Conservation (phyloP, 805 yeast genomes). For the Clavispora carvajalis region DNA sequence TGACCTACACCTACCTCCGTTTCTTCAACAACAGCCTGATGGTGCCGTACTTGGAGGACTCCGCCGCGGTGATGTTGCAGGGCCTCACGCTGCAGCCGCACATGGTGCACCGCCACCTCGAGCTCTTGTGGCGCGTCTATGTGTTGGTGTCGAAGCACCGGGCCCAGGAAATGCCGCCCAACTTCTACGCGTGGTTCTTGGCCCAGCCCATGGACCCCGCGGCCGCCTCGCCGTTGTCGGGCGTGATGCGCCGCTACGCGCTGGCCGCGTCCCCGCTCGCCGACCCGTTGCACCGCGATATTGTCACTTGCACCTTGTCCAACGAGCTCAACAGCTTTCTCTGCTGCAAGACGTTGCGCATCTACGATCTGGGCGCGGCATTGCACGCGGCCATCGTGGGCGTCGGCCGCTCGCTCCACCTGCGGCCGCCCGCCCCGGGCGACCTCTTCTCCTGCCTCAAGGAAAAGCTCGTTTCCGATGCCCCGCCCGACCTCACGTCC, state of each 20-base stretch:
- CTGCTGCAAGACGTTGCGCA: constrained; percentile 16
- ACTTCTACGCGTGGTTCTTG: constrained; percentile 15
- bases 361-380: constrained; percentile 34
- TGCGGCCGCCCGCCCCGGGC: not conserved
- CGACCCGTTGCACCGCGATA: constrained; percentile 20
- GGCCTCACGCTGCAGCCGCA: constrained; percentile 23
- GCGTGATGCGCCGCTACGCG: constrained; percentile 22
- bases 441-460: constrained; percentile 40
- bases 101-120: constrained; percentile 26
- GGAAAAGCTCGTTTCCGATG: constrained; percentile 43
- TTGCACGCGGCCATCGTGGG: constrained; percentile 51
- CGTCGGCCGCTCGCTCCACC: constrained; percentile 38
- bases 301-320: constrained; percentile 26
- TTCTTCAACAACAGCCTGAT: constrained; percentile 43
- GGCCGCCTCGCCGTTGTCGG: not conserved
- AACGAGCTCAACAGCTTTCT: constrained; percentile 29
- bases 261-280: constrained; percentile 12
- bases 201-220: constrained; percentile 15
- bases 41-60: constrained; percentile 46
- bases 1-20: constrained; percentile 39
- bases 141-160: constrained; percentile 38
- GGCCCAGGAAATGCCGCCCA: constrained; percentile 20
- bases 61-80: constrained; percentile 37
- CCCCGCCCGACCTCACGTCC: constrained; percentile 48
- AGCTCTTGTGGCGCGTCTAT: constrained; percentile 47